Base-by-base conservation (phyloP, 1,139 yeast species). In the Lodderomyces orthopsilosis region DNA sequence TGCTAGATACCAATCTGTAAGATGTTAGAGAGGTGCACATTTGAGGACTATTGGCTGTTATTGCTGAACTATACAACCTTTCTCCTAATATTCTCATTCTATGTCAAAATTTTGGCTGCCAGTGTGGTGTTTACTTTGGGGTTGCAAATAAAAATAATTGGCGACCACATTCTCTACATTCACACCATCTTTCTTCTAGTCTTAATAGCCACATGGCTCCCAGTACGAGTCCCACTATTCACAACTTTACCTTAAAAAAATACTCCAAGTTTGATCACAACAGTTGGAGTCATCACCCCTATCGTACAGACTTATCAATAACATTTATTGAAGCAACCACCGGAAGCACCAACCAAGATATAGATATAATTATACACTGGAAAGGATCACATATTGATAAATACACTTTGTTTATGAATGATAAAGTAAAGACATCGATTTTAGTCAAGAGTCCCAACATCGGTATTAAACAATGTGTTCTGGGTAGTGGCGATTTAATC, bases 231-330 rank as follows among this genome's bases (percentile, higher is more conserved):
- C 13, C 43, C 6, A 12, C 13, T 24, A 35, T 43, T 7, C 28
- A 36, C 14, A 37, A 40, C 27, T 50, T 46, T 33, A 42, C 37
- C 18, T 44, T 51, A 23, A 50, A 41, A 34, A 49, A 51, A 37
- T 51, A 44, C 28, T 51, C 54, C 4, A 37, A 43, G 2, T 45
- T 24, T 23, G 40, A 37, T 21, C 40, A 35, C 17, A 35, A 34
- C 12, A 32, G 35, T 1, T 63, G 68, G 68, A 45, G 45, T 36
- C 66, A 62, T 41, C 58, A 51, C 35, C 68, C 68, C 2, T 66
- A 62, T 33, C 43, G 67, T 24, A 46, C 63, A 8, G 62, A 58
- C 30, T 35, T 63, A 14, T 50, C 56, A 5, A 48, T 61, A 10
- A 53, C 51, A 35, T 54, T 62, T 35, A 44, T 53, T 19, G 38